Base-by-base conservation (phyloP, 129 eudicot species). In the Lonicera japonica region DNA sequence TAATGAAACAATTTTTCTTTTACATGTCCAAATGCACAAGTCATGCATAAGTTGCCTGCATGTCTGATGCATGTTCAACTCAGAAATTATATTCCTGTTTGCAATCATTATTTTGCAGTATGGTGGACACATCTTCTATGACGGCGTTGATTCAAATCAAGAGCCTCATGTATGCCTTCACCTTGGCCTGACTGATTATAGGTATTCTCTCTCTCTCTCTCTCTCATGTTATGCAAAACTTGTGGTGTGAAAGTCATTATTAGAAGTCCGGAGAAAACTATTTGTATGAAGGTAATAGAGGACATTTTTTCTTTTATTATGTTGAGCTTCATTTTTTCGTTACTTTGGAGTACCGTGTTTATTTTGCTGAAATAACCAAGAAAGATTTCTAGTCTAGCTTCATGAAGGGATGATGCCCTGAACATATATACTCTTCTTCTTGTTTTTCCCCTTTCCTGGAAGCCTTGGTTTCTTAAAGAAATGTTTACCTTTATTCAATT, bases 111-210 rank as follows among this genome's bases (percentile, higher is more conserved):
- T 58, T 48, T 75, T 25, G 60, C 86, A 92, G 98, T 92, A 92
- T 40, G 95, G 90, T 54, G 98, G 96, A 62, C 78, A 75, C 65
- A 40, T 14, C 17, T 34, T 56, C 38, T 8, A 23, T 64, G 70
- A 22, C 38, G 61, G 24, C 53, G 61, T 21, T 60, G 81, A 62
- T 60, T 54, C 79, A 18, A 50, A 53, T 57, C 68, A 73, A 61
- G 70, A 71, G 65, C 50, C 69, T 25, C 59, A 70, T 47, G 91
- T 64, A 56, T 74, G 78, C 75, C 80, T 92, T 78, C 88, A 82
- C 71, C 98, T 92, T 71, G 98, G 98, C 73, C 83, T 87, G 75
- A 92, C 98, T 48, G 96, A 92, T 75, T 90, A 90, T 71, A 90
- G 97, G 97, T 90, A 21, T 40, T 58, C 72, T 68, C 70, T 74